A percentile compares a stretch with the other conserved stretches of the same genome.
Evolutionary conservation across 2,329 filamentous ascomycete genomes (phyloP).

Genomic region (Mariannaea elegans): DNA sequence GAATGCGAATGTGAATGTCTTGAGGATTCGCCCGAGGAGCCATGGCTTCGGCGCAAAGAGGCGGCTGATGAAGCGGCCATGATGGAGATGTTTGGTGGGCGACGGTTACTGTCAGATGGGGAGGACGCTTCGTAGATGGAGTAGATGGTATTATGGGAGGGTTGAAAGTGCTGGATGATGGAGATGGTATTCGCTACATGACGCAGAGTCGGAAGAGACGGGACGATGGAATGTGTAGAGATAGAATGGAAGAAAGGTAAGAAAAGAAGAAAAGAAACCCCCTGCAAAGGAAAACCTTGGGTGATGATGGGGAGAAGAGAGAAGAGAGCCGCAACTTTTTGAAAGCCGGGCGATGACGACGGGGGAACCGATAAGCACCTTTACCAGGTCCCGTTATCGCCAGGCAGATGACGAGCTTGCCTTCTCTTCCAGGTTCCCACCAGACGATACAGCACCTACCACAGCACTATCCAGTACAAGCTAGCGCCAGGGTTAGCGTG

Average conservation of each 20-base stretch:
- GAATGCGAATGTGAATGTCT: conserved; percentile 41
- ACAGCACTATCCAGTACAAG: conserved; percentile 11
- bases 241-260: not conserved
- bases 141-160: not conserved
- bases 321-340: conserved; percentile 8
- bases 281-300: not conserved
- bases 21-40: conserved; percentile 48
- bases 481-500: conserved; percentile 8
- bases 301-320: conserved; percentile 7
- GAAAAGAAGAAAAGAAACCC: not conserved
- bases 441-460: conserved; percentile 2
- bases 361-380: conserved; percentile 15
- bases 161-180: not conserved
- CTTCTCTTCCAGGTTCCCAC: not conserved
- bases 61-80: conserved; percentile 49
- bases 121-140: not conserved
- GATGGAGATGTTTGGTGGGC: conserved; percentile 15
- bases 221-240: not conserved
- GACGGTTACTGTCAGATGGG: not conserved
- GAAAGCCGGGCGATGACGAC: conserved; percentile 14
- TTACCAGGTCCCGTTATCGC: conserved; percentile 19
- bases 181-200: conserved; percentile 2
- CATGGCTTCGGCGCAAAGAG: conserved; percentile 48
- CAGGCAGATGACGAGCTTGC: conserved; percentile 23
- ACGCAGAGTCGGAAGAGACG: not conserved